Conservation (phyloP, 495 filamentous ascomycete genomes). For the Hypoxylon subgilvum region DNA sequence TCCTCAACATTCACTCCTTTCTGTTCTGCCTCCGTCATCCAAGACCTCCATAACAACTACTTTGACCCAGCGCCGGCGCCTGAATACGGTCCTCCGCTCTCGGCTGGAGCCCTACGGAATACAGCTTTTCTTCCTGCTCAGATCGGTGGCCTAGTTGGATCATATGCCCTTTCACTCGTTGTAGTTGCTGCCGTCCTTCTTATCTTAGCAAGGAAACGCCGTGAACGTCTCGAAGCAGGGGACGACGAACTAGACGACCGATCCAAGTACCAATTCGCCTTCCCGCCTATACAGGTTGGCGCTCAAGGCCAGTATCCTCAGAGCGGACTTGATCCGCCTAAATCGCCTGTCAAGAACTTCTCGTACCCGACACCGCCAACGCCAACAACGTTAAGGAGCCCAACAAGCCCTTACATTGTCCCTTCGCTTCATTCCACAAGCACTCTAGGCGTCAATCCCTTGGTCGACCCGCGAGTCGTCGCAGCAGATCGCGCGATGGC, state of each 20-base stretch:
- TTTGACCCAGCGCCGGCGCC: constrained; percentile 63
- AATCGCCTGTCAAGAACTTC: constrained; percentile 53
- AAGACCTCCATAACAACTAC: constrained; percentile 56
- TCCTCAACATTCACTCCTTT: constrained; percentile 44
- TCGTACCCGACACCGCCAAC: constrained; percentile 53
- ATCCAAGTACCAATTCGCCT: constrained; percentile 43
- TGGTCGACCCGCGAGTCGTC: constrained; percentile 76
- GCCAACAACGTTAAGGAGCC: constrained; percentile 53
- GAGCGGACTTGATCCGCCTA: constrained; percentile 39
- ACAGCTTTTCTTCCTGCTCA: constrained; percentile 70
- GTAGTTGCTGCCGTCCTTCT: constrained; percentile 71
- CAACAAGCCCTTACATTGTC: constrained; percentile 57
- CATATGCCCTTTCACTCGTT: constrained; percentile 76
- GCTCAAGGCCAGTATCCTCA: constrained; percentile 18
- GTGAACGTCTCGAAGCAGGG: constrained; percentile 47
- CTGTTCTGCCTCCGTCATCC: constrained; percentile 44
- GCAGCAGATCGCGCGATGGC: constrained; percentile 72
- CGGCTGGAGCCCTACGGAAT: constrained; percentile 62
- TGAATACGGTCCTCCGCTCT: constrained; percentile 62
- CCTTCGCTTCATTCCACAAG: constrained; percentile 54
- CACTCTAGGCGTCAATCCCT: constrained; percentile 50
- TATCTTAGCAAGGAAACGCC: constrained; percentile 49
- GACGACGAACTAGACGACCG: constrained; percentile 37
- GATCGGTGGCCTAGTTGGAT: constrained; percentile 78
- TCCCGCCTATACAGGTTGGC: constrained; percentile 27